Base-by-base conservation (phyloP, 495 filamentous ascomycete genomes). In the Xylaria grammica region DNA sequence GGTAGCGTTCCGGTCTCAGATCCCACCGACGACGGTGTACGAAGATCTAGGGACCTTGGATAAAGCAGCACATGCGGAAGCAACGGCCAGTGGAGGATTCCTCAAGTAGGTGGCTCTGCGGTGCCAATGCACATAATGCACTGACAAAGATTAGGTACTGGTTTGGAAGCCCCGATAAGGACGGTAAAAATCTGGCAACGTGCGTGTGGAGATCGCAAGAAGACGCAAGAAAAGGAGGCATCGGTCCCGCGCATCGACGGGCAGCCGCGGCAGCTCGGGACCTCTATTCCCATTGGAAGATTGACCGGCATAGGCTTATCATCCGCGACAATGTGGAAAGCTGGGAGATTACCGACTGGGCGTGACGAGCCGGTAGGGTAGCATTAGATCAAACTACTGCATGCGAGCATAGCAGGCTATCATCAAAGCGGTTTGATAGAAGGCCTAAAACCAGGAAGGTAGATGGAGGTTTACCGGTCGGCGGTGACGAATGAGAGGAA, bases 1-100 rank as follows among this genome's bases (percentile, higher is more conserved):
- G 44, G 91, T 97, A 20, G 88, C 87, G 8, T 96, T 96, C 75
- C 84, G 91, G 1, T 95, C 91, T 0, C 82, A 76, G 59, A 84
- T 95, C 19, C 81, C 83, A 6, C 82, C 83, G 1, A 84, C 80
- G 9, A 88, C 86, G 0, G 84, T 90, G 65, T 81, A 82, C 57
- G 81, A 83, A 5, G 78, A 87, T 32, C 78, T 97, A 15, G 84
- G 85, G 54, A 78, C 78, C 19, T 76, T 96, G 62, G 93, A 97
- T 74, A 85, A 85, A 67, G 83, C 84, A 49, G 90, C 91, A 13
- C 93, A 96, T 69, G 80, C 81, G 29, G 92, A 96, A 75, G 93
- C 93, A 11, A 87, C 84, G 4, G 80, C 80, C 36, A 89, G 87
- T 66, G 92, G 92, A 1, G 93, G 93, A n/a, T 81, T 97, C 70